Evolutionary conservation across 257 asterid genomes (phyloP), one percentile per base, ranked within the genome.

Genomic region (Perilla frutescens): DNA sequence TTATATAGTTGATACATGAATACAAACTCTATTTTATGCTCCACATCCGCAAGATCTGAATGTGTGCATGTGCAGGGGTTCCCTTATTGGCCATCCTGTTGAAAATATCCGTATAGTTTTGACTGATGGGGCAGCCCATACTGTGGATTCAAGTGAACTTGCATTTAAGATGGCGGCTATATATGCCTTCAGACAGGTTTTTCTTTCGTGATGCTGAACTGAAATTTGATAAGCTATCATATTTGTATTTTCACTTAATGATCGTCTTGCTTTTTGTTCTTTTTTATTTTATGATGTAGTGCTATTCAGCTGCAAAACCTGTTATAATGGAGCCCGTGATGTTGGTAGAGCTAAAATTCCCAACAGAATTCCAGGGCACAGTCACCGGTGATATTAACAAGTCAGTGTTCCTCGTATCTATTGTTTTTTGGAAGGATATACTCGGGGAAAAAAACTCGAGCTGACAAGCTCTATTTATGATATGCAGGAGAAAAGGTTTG

Each of bases 91-190:
- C 76, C 98, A 95, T 75, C 98, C 99, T 11, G 98, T 95, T 50
- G 98, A 92, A 81, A 92, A 92, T 80, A 84, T 92, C 36, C 97
- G 96, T 66, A 66, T 95, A 64, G 93, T 84, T 83, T 84, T 95
- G 86, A 92, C 85, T 56, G 99, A 95, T 71, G 99, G 99, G 75
- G 87, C 91, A 55, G 74, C 99, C 70, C 99, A 95, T 83, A 83
- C 97, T 59, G 98, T 95, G 81, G 99, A 95, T 89, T 95, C 99
- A 56, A 95, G 98, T 86, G 99, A 95, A 84, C 98, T 95, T 82
- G 99, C 99, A 51, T 95, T 95, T 81, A 95, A 95, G 83, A 73
- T 92, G 86, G 99, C 99, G 15, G 76, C 99, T 40, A 95, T 95
- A 74, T 95, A 92, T 80, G 99, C 98, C 68, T 95, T 95, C 79